Evolutionary conservation across 192 early-diverging fungal species (phyloP), one percentile per base, ranked within the genome.

Genomic region (Podila horticola): DNA sequence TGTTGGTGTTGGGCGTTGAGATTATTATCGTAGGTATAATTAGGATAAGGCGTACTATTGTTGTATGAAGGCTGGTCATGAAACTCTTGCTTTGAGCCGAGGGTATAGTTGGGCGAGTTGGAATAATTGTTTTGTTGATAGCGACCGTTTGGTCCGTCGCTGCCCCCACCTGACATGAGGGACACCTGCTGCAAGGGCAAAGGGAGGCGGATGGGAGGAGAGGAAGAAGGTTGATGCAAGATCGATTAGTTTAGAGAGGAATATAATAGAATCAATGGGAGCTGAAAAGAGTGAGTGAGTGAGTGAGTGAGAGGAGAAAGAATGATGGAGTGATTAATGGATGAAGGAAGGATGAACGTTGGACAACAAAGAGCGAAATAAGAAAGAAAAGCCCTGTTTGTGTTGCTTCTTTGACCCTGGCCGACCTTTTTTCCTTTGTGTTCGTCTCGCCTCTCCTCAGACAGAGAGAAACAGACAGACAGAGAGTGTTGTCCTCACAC

Each of bases 151-250:
- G 64, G 11, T 67, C 28, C 51, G 17, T 72, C 61, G 22, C 4
- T n/a, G 8, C 3, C 41, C 1, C 58, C 38, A 33, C 49, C 20
- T 26, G 74, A 28, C 67, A 75, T 64, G 17, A 69, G 62, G 10
- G 74, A 22, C 10, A 65, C 62, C 24, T 75, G 74, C 67, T 75
- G 55, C 9, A 13, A 50, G 62, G 58, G n/a, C 41, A 45, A 41
- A 12, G 41, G 41, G 15, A 17, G 41, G 41, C 13, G 3, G 20
- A 20, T 33, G 50, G 10, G 48, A 29, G 61, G 48, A 41, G 62
- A 57, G 11, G 24, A 22, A 22, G 31, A 41, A 3, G 15, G 41
- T 45, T 45, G 41, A 45, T 45, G 41, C 2, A 36, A 45, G 41
- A 45, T 45, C 41, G 41, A 45, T 45, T 45, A 45, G 41, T 45